Conservation (phyloP, 1,139 yeast species). For the Diutina siamensis region DNA sequence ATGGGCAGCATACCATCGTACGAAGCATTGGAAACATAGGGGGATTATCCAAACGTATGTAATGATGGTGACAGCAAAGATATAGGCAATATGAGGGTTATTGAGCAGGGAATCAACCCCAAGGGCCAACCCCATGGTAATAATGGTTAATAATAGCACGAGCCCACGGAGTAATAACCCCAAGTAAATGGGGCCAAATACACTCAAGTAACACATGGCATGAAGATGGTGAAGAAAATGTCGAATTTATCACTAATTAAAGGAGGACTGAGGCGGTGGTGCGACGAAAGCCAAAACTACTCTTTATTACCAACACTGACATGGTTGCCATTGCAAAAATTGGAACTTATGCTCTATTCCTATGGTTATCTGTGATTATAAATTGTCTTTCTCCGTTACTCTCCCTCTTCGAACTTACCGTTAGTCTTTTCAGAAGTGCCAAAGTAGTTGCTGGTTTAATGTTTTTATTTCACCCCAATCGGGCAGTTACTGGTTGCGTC, state of each 20-base stretch:
- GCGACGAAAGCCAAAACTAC: neutral
- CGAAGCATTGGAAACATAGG: neutral
- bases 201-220: neutral
- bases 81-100: neutral
- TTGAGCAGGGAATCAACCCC: neutral
- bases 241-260: neutral
- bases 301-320: too few species aligned
- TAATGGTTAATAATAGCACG: neutral
- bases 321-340: too few species aligned
- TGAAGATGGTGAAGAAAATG: neutral
- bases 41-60: conserved; percentile 5
- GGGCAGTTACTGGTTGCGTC: neutral
- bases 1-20: conserved; percentile 3
- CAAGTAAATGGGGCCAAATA: conserved; percentile 1
- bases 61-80: conserved; percentile 2
- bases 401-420: too few species aligned
- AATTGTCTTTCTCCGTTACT: too few species aligned
- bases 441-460: neutral
- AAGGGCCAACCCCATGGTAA: conserved; percentile 3
- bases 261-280: neutral
- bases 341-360: too few species aligned
- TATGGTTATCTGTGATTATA: too few species aligned
- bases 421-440: too few species aligned
- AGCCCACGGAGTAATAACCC: neutral
- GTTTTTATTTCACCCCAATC: neutral